Evolutionary conservation across 331 rosid species (phyloP).

Genomic region (Acacia concinna): DNA sequence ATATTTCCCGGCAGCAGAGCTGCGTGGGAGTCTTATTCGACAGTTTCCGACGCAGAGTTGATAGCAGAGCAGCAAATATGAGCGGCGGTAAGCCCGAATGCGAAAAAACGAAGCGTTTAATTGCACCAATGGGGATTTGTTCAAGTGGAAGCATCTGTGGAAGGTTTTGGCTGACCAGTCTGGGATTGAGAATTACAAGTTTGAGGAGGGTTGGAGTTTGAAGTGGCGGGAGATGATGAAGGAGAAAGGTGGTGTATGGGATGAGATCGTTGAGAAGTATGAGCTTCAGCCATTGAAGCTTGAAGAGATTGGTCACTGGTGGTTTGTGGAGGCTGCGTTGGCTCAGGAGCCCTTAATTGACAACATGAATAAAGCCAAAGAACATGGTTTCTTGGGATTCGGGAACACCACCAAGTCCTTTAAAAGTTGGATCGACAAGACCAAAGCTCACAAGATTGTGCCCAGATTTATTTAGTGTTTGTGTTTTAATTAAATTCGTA

Average conservation of each 20-base stretch:
- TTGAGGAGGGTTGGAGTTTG: constrained; percentile 46
- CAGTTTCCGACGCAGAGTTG: constrained; percentile 49
- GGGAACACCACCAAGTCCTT: constrained; percentile 53
- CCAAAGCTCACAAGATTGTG: constrained; percentile 51
- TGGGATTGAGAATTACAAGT: constrained; percentile 52
- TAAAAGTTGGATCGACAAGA: constrained; percentile 46
- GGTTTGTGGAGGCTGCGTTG: constrained; percentile 38
- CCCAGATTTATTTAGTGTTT: constrained; percentile 6
- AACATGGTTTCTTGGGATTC: constrained; percentile 63
- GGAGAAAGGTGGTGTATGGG: constrained; percentile 47
- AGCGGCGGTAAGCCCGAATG: constrained; percentile 58
- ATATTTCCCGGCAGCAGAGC: constrained; percentile 45
- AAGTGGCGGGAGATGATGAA: constrained; percentile 44
- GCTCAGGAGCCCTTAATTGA: constrained; percentile 20
- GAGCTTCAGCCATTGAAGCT: constrained; percentile 38
- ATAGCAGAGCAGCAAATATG: constrained; percentile 61
- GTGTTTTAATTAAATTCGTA: not conserved
- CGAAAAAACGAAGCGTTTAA: constrained; percentile 60
- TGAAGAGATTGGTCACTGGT: constrained; percentile 49
- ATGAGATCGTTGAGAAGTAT: constrained; percentile 43
- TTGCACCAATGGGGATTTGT: constrained; percentile 53
- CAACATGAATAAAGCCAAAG: constrained; percentile 64
- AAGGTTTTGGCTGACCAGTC: constrained; percentile 57
- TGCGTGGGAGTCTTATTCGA: constrained; percentile 48
- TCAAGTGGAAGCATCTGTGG: constrained; percentile 64